Percentiles rank a stretch among this genome's conserved stretches.
Conservation (phyloP, 495 filamentous ascomycete species). For the Hypoxylon lienhwacheense region DNA sequence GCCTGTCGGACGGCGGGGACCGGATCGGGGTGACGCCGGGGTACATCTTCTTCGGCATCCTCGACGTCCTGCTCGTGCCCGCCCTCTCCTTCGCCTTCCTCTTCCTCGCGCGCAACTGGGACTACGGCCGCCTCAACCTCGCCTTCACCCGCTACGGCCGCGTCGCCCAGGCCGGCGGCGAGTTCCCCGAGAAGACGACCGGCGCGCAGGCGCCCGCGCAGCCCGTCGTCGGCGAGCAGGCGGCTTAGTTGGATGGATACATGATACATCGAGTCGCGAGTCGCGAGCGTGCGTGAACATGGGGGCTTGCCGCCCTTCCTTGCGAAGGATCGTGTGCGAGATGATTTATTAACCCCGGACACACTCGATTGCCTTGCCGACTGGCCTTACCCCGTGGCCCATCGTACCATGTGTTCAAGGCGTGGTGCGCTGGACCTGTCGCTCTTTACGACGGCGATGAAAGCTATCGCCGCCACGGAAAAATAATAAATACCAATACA, state of each 20-base stretch:
- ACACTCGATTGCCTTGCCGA: too few species aligned
- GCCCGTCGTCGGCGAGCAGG: constrained; percentile 31
- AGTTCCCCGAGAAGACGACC: constrained; percentile 51
- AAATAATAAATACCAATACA: constrained; percentile 7
- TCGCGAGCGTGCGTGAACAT: too few species aligned
- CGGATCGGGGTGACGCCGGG: constrained; percentile 43
- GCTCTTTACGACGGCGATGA: constrained; percentile 28
- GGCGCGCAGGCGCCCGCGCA: constrained; percentile 30
- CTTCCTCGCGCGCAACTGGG: constrained; percentile 48
- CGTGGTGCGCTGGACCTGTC: constrained; percentile 31
- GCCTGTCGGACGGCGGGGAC: constrained; percentile 53
- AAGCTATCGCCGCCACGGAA: constrained; percentile 3
- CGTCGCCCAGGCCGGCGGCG: constrained; percentile 45
- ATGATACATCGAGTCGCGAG: not conserved
- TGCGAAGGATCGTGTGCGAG: too few species aligned
- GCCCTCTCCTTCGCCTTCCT: constrained; percentile 43
- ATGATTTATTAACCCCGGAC: too few species aligned
- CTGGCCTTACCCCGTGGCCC: constrained; percentile 7
- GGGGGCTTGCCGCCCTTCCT: too few species aligned
- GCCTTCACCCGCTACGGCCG: constrained; percentile 59
- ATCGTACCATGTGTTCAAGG: constrained; percentile 10
- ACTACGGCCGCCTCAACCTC: constrained; percentile 51
- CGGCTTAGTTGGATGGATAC: constrained; percentile 23
- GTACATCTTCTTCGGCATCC: constrained; percentile 52
- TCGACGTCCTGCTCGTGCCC: constrained; percentile 47